phyloP scores from a whole-genome alignment of 23 red algal genomes.

The Pyropia haitanensis region DNA sequence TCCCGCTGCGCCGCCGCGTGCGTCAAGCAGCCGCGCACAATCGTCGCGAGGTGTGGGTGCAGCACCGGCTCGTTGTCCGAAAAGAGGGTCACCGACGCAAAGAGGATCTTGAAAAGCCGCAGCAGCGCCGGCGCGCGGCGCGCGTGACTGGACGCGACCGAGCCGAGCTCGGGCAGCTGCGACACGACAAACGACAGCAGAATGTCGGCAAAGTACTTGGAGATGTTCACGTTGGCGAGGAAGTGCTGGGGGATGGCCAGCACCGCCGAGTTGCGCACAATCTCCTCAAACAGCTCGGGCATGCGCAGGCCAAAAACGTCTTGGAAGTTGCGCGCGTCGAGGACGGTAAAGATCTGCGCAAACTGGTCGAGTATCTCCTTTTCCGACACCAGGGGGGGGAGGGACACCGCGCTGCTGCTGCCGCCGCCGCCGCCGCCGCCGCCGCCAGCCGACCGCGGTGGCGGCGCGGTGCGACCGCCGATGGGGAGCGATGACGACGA shows the following conservation, averaged over 20 bases:
- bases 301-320: slow-evolving; percentile 80
- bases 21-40: slow-evolving; percentile 62
- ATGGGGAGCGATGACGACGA: no score
- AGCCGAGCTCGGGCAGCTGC: slow-evolving; percentile 26
- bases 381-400: slow-evolving; percentile 10
- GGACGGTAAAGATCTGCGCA: slow-evolving; percentile 86
- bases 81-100: slow-evolving; percentile 83
- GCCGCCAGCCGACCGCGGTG: no score
- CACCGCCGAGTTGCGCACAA: slow-evolving; percentile 62
- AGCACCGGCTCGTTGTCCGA: slow-evolving; percentile 86
- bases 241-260: slow-evolving; percentile 91
- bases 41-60: slow-evolving; percentile 53
- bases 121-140: slow-evolving; percentile 30
- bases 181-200: slow-evolving; percentile 78
- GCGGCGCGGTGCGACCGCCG: no score
- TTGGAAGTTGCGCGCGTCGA: slow-evolving; percentile 79
- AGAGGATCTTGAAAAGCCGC: slow-evolving; percentile 88
- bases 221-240: slow-evolving; percentile 72
- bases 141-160: not conserved
- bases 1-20: slow-evolving; percentile 33
- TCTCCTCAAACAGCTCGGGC: slow-evolving; percentile 56
- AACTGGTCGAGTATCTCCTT: slow-evolving; percentile 87
- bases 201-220: slow-evolving; percentile 90
- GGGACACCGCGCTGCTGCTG: no score
- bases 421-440: no score